Base-by-base conservation (phyloP, 1,139 yeast genomes). In the Candida glucosophila region DNA sequence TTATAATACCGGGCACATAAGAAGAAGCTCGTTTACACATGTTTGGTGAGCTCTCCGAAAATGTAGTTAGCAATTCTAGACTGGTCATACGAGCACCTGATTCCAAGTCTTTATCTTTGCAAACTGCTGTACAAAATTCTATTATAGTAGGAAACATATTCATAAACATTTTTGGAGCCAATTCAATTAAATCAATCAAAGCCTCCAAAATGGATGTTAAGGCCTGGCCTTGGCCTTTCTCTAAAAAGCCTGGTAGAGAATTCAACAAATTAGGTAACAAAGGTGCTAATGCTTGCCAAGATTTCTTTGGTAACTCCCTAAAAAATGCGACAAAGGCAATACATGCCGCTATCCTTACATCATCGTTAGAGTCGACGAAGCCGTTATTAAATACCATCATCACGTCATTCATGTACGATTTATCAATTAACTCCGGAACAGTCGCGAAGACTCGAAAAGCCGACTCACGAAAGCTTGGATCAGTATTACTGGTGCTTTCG, bases 81-180 rank as follows among this genome's bases (percentile, higher is more conserved):
- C 95, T 90, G 1, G 92, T 79, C 46, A 85, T 67, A 48, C 98
- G 73, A 3, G 96, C 78, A 29, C 63, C 58, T 14, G 83, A 66
- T 21, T 85, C 97, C 42, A 86, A 60, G 12, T 82, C 92, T 42
- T 70, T 74, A 52, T 85, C 78, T 46, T 82, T 82, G 26, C 88
- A 72, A 17, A 90, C 90, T 15, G 77, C 73, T 10, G 86, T 68
- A 43, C 93, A 77, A 47, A 90, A 90, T 34, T 82, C 83, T 29
- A 88, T 73, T 26, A 90, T 77, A 14, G 85, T 78, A 26, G 81
- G 77, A 52, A 90, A 88, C 82, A 88, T 82, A 26, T 83, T 85
- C 44, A 73, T 75, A 59, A 90, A 90, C 75, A 90, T 73, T 47
- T 88, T 90, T 27, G 98, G 98, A 7, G 97, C 97, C 35, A 88